phyloP scores from a whole-genome alignment of 1,139 yeast species.

The Pichia sp. region DNA sequence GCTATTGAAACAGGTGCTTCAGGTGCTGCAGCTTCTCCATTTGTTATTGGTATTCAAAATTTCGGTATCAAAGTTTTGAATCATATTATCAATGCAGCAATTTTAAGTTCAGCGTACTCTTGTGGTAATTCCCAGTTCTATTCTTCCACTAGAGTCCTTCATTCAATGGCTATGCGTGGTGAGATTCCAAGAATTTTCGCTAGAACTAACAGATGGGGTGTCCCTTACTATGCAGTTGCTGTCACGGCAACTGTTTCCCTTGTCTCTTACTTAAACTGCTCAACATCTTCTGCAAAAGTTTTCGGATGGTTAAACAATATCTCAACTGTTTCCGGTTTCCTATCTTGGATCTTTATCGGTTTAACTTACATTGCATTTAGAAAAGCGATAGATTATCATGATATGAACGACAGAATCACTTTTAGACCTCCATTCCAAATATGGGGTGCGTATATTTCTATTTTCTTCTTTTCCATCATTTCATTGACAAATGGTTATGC shows the following conservation, averaged over 20 bases:
- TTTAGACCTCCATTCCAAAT: slow-evolving; percentile 40
- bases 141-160: slow-evolving; percentile 33
- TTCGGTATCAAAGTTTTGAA: slow-evolving; percentile 30
- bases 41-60: slow-evolving; percentile 41
- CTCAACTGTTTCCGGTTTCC: slow-evolving; percentile 39
- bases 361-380: slow-evolving; percentile 47
- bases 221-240: slow-evolving; percentile 34
- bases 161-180: slow-evolving; percentile 36
- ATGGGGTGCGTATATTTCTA: slow-evolving; percentile 38
- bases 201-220: slow-evolving; percentile 36
- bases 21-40: slow-evolving; percentile 41
- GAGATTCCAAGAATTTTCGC: slow-evolving; percentile 42
- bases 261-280: slow-evolving; percentile 29
- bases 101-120: slow-evolving; percentile 37
- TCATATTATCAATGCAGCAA: slow-evolving; percentile 36
- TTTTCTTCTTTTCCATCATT: slow-evolving; percentile 37
- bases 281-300: slow-evolving; percentile 26
- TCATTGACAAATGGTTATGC: slow-evolving; percentile 49
- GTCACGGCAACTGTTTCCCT: slow-evolving; percentile 32
- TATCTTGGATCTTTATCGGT: slow-evolving; percentile 38
- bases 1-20: slow-evolving; percentile 13
- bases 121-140: slow-evolving; percentile 36
- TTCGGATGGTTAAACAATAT: slow-evolving; percentile 36
- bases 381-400: slow-evolving; percentile 41
- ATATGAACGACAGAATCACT: slow-evolving; percentile 39